Percentiles rank a stretch among this genome's conserved stretches.
Evolutionary conservation across 2,329 filamentous ascomycete species (phyloP).

Genomic region (Fusarium metavorans): DNA sequence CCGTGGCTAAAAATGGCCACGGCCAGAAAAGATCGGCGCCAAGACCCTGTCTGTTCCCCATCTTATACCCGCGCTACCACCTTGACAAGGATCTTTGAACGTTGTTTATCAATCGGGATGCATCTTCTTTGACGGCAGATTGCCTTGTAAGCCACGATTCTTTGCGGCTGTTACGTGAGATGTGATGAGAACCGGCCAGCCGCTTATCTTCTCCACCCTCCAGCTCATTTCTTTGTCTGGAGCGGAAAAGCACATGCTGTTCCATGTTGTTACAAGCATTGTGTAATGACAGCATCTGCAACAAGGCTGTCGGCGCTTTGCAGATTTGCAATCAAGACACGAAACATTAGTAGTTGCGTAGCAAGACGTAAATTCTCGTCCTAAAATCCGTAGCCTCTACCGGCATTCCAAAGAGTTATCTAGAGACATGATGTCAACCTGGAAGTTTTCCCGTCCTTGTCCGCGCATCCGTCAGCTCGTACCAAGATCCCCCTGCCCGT

Average conservation of each 20-base stretch:
- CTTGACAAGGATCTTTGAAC: conserved; percentile 19
- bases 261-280: not conserved
- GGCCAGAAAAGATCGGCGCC: conserved; percentile 21
- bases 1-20: conserved; percentile 9
- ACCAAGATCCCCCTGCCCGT: not conserved
- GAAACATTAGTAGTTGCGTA: not conserved
- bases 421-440: not conserved
- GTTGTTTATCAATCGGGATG: conserved; percentile 35
- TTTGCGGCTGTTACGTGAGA: not conserved
- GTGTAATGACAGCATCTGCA: not conserved
- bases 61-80: conserved; percentile 8
- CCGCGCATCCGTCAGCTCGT: not conserved
- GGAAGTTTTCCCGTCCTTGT: not conserved
- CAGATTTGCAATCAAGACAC: not conserved
- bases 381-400: not conserved
- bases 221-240: not conserved
- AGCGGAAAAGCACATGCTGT: not conserved
- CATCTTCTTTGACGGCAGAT: not conserved
- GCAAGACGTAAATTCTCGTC: not conserved
- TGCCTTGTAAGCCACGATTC: not conserved
- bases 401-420: not conserved
- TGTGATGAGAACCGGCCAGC: not conserved
- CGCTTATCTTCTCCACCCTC: not conserved
- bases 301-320: not conserved
- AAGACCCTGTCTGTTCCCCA: conserved; percentile 6